Conservation (phyloP, 208 protist species). For the Trypanosoma mega region DNA sequence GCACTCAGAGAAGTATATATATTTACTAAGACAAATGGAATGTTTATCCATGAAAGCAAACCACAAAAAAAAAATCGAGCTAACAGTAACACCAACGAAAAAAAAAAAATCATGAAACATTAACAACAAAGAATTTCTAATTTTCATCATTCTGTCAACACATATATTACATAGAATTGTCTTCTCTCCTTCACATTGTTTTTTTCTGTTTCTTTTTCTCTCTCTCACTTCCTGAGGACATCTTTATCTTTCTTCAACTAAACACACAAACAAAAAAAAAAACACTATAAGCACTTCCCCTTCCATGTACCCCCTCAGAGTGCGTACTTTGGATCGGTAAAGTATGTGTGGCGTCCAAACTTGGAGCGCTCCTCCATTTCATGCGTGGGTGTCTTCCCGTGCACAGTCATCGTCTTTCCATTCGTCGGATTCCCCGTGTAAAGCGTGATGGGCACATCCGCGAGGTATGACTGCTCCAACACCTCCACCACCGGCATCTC, state of each 20-base stretch:
- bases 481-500: slow-evolving; percentile 53
- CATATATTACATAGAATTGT: too few species aligned
- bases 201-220: too few species aligned
- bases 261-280: slow-evolving; percentile 15
- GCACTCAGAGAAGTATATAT: too few species aligned
- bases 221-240: too few species aligned
- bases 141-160: too few species aligned
- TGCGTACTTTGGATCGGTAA: slow-evolving; percentile 78
- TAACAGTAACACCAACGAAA: too few species aligned
- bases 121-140: too few species aligned
- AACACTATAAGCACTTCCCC: background rate
- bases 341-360: slow-evolving; percentile 83
- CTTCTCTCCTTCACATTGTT: too few species aligned
- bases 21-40: too few species aligned
- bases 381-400: slow-evolving; percentile 81
- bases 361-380: slow-evolving; percentile 38
- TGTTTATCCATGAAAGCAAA: too few species aligned
- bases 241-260: slow-evolving; percentile 2
- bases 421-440: slow-evolving; percentile 83
- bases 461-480: slow-evolving; percentile 65
- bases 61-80: too few species aligned
- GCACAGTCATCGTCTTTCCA: slow-evolving; percentile 80
- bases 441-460: slow-evolving; percentile 80
- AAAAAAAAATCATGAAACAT: too few species aligned
- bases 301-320: slow-evolving; percentile 35